These are phyloP conservation scores for Aspergillus ruber DNA, from an alignment of 2,329 filamentous ascomycete species.

Conservation along the genomic window DNA sequence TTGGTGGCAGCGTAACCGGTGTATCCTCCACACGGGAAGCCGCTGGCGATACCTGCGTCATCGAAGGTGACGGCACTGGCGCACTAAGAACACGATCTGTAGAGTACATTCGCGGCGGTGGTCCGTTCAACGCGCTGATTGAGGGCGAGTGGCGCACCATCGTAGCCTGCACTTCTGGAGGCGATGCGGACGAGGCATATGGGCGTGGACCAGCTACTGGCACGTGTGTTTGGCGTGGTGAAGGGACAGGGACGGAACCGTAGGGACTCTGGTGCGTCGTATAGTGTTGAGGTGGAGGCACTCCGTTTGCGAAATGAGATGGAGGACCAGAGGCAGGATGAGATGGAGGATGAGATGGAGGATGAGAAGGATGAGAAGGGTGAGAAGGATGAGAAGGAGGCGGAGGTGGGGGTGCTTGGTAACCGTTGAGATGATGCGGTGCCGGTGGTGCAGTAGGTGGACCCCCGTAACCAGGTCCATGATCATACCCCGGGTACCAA, in stretches of 20 bases:
- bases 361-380: conserved; percentile 22
- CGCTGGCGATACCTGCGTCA: conserved; percentile 27
- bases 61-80: conserved; percentile 29
- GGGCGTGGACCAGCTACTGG: conserved; percentile 19
- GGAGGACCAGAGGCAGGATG: conserved; percentile 17
- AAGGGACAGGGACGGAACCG: conserved; percentile 27
- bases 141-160: conserved; percentile 33
- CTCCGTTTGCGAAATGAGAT: conserved; percentile 26
- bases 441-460: conserved; percentile 32
- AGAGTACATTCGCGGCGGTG: conserved; percentile 31
- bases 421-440: conserved; percentile 49
- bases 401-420: conserved; percentile 22
- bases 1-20: conserved; percentile 16
- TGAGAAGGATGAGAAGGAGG: conserved; percentile 24
- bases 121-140: conserved; percentile 29
- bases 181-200: conserved; percentile 32
- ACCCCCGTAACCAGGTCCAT: conserved; percentile 17
- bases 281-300: conserved; percentile 31
- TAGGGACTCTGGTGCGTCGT: conserved; percentile 33
- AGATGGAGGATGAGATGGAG: conserved; percentile 21
- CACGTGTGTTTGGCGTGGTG: conserved; percentile 28
- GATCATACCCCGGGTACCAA: conserved; percentile 9
- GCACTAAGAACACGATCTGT: conserved; percentile 31
- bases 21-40: conserved; percentile 23
- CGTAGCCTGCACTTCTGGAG: conserved; percentile 31